Evolutionary conservation across 495 filamentous ascomycete species (phyloP).

Genomic region (Lindgomyces ingoldianus): DNA sequence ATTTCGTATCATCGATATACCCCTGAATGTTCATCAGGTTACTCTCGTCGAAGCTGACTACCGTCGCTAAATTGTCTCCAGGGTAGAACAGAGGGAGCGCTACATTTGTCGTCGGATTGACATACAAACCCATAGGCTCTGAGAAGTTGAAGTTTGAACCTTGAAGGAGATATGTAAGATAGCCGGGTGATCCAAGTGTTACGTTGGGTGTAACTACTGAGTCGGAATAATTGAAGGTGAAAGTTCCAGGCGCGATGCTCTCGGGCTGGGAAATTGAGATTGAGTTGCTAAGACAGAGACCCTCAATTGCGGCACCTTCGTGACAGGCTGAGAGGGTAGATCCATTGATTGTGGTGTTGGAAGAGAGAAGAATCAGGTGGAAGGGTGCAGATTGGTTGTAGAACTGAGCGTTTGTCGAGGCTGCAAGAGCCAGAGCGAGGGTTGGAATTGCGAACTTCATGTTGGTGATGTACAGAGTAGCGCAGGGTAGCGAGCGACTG

Average conservation of each 20-base stretch:
- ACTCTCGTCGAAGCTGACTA: constrained; percentile 51
- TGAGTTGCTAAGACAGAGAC: constrained; percentile 50
- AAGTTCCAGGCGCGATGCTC: constrained; percentile 10
- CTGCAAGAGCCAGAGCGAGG: constrained; percentile 28
- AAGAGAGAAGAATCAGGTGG: constrained; percentile 35
- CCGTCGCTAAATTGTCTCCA: constrained; percentile 23
- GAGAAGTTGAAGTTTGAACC: constrained; percentile 43
- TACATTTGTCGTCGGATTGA: constrained; percentile 53
- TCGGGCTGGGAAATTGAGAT: constrained; percentile 20
- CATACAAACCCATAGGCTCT: constrained; percentile 47
- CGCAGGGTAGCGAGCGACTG: constrained; percentile 19
- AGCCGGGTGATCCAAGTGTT: constrained; percentile 45
- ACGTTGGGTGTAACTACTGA: not conserved
- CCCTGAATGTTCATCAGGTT: constrained; percentile 48
- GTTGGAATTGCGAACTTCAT: constrained; percentile 25
- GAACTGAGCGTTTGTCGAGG: constrained; percentile 19
- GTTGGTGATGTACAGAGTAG: constrained; percentile 5
- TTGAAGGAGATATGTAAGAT: constrained; percentile 49
- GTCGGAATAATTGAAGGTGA: constrained; percentile 45
- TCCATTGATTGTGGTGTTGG: constrained; percentile 43
- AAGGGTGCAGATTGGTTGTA: constrained; percentile 43
- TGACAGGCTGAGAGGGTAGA: constrained; percentile 54
- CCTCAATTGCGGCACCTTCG: constrained; percentile 57
- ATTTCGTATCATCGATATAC: constrained; percentile 52
- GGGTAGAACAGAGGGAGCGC: constrained; percentile 52